Conservation (phyloP, 345 rosid genomes). For the Geranium brycei region DNA sequence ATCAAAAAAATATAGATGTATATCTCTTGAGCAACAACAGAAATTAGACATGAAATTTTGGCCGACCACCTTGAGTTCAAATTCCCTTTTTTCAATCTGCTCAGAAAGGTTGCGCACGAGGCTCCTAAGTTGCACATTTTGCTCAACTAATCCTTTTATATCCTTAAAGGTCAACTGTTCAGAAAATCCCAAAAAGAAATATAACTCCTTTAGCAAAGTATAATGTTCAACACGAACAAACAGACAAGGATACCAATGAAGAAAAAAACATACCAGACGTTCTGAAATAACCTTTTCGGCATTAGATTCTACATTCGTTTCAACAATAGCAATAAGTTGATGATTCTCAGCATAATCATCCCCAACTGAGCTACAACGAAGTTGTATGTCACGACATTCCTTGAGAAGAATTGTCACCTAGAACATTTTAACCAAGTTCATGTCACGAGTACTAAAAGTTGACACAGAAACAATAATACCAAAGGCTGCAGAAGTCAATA, state of each 20-base stretch:
- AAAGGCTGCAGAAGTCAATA: not conserved
- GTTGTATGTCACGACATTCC: constrained; percentile 91
- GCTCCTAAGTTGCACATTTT: constrained; percentile 83
- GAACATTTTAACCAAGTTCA: constrained; percentile 8
- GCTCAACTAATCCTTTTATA: constrained; percentile 89
- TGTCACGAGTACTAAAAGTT: not conserved
- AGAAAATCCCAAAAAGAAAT: constrained; percentile 17
- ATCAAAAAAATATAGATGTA: too few species aligned
- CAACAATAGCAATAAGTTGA: constrained; percentile 26
- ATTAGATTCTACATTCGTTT: constrained; percentile 39
- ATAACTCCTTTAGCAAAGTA: not conserved
- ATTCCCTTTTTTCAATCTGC: constrained; percentile 58
- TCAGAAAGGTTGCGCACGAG: constrained; percentile 74
- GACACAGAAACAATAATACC: not conserved
- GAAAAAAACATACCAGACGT: constrained; percentile 40
- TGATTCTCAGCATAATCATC: constrained; percentile 31
- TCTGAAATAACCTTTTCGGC: constrained; percentile 65
- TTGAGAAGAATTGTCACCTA: constrained; percentile 86
- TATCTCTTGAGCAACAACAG: too few species aligned
- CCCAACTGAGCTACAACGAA: constrained; percentile 59
- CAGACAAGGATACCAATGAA: not conserved
- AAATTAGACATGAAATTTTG: not conserved
- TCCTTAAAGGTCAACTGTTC: constrained; percentile 77
- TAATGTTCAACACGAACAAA: too few species aligned
- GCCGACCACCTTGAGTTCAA: constrained; percentile 61